phyloP scores from a whole-genome alignment of 345 rosid genomes.

The Rhizophora apiculata region DNA sequence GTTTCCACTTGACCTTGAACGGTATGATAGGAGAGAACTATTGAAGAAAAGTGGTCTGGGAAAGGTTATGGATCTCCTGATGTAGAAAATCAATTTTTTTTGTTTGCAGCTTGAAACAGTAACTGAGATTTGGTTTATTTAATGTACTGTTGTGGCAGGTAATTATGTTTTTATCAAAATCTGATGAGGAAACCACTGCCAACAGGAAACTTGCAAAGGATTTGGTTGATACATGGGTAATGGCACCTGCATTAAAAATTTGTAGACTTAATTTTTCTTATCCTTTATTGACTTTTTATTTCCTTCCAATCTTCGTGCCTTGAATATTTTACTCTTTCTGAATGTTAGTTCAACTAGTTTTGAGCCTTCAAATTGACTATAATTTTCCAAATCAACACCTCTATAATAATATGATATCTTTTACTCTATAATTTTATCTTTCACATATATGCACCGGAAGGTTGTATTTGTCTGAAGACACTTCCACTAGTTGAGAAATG shows the following conservation, averaged over 20 bases:
- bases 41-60: conserved; percentile 96
- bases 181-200: conserved; percentile 92
- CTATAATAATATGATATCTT: not conserved
- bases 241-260: not conserved
- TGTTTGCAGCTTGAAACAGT: not conserved
- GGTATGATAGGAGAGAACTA: conserved; percentile 89
- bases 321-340: not conserved
- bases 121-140: not conserved
- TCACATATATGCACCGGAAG: not conserved
- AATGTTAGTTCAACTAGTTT: not conserved
- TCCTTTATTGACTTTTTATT: too few relatives aligned
- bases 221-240: conserved; percentile 98
- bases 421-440: not conserved
- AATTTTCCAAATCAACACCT: not conserved
- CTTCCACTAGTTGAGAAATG: too few relatives aligned
- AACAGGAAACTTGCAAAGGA: conserved; percentile 95
- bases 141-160: conserved; percentile 48
- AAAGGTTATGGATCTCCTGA: conserved; percentile 50
- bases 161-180: conserved; percentile 93
- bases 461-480: not conserved
- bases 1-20: conserved; percentile 94
- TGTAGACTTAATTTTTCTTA: too few relatives aligned
- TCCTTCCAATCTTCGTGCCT: not conserved
- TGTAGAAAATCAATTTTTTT: not conserved
- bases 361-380: too few relatives aligned